Evolutionary conservation across 495 filamentous ascomycete genomes (phyloP), one percentile per base, ranked within the genome.

Genomic region (Letharia lupina): DNA sequence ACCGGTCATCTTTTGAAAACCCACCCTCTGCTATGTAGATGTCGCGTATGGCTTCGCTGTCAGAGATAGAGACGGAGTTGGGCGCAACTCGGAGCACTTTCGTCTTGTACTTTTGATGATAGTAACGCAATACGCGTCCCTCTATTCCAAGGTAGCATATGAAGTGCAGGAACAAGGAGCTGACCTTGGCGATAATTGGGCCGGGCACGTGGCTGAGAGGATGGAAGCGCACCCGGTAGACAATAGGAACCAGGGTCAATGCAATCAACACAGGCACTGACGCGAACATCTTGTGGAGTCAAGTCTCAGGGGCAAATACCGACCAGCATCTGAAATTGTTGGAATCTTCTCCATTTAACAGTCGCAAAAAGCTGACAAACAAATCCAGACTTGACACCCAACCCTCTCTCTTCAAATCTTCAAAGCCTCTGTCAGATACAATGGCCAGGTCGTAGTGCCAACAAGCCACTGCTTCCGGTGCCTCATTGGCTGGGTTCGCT

Each of bases 41-140:
- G 20, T 76, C 73, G 15, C 73, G 70, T 8, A 82, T 69, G 10
- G 78, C 80, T n/a, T 76, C 79, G 65, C 80, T 77, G 66, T 87
- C 84, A 64, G 85, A 84, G 60, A 87, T 74, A 16, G 79, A 82
- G 68, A 86, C 75, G 50, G 87, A 83, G 20, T 80, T 77, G 33
- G 85, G 85, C 37, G 80, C 78, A 65, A 87, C 80, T 50, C 84
- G 76, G 13, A 87, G 82, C 33, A 87, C 67, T 64, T 78, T 81
- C 57, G 85, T 83, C 41, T 84, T 74, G 68, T 90, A 88, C 80
- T 89, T 84, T 73, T 93, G 91, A 58, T 65, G 67, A 15, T 50
- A 62, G 54, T 65, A 31, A 16, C 45, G 47, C 23, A 68, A 45
- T 8, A 65, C 54, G 45, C 44, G 74, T 40, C 74, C 71, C 67